Percentiles rank a stretch among this genome's conserved stretches.
Conservation (phyloP, 257 asterid species). For the Ajuga chamaepitys region DNA sequence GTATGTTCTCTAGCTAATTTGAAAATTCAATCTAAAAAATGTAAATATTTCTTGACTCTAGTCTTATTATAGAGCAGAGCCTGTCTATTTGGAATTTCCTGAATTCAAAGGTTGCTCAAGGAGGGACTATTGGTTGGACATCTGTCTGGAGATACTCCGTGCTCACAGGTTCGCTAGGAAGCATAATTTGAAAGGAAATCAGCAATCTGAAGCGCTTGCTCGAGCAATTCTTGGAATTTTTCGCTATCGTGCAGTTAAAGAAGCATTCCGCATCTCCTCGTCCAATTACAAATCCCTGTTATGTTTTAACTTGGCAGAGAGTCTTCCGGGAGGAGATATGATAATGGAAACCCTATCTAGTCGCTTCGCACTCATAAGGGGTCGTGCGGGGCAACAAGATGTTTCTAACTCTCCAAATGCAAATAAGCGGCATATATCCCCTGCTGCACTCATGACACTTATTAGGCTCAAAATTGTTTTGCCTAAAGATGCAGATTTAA, state of each 20-base stretch:
- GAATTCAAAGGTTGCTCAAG: slow-evolving; percentile 87
- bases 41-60: slow-evolving; percentile 28
- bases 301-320: slow-evolving; percentile 93
- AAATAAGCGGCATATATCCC: slow-evolving; percentile 35
- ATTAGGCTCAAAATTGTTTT: slow-evolving; percentile 48
- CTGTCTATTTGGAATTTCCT: slow-evolving; percentile 87
- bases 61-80: slow-evolving; percentile 58
- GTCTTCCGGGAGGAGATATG: slow-evolving; percentile 86
- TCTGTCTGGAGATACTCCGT: slow-evolving; percentile 69
- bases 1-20: slow-evolving; percentile 46
- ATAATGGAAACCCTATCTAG: slow-evolving; percentile 60
- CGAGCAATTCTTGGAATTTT: slow-evolving; percentile 77
- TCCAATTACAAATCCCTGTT: slow-evolving; percentile 68
- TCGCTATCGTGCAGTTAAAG: slow-evolving; percentile 77
- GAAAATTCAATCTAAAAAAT: slow-evolving; percentile 15
- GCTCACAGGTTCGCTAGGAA: slow-evolving; percentile 65
- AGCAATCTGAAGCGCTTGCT: slow-evolving; percentile 64
- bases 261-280: slow-evolving; percentile 53
- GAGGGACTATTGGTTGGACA: slow-evolving; percentile 89
- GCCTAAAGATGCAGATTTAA: slow-evolving; percentile 32
- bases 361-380: slow-evolving; percentile 40
- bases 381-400: slow-evolving; percentile 30
- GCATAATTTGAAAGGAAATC: slow-evolving; percentile 53
- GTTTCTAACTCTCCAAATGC: slow-evolving; percentile 44
- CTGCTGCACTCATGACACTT: slow-evolving; percentile 55